Percentiles rank a stretch among this genome's conserved stretches.
Evolutionary conservation across 1,139 yeast genomes (phyloP).

Genomic region (Blastobotrys aristatus): DNA sequence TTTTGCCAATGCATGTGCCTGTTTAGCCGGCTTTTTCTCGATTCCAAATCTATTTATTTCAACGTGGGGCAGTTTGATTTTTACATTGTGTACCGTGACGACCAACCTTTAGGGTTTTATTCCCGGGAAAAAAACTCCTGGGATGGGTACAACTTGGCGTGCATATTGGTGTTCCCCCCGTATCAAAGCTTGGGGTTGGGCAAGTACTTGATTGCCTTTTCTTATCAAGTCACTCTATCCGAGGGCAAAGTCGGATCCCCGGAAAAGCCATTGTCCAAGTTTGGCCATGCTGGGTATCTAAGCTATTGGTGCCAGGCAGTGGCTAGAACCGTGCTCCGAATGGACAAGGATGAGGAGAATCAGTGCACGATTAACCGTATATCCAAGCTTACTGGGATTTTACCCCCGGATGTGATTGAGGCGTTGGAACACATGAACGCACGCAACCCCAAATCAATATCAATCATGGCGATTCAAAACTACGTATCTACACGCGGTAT

Average conservation of each 20-base stretch:
- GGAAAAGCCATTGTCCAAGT: slow-evolving; percentile 81
- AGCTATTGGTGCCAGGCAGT: slow-evolving; percentile 68
- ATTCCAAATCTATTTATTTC: slow-evolving; percentile 83
- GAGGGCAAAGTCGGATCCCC: slow-evolving; percentile 73
- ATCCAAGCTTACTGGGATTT: slow-evolving; percentile 59
- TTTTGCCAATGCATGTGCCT: slow-evolving; percentile 80
- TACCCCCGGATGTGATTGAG: slow-evolving; percentile 61
- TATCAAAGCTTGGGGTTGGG: slow-evolving; percentile 79
- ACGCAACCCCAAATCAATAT: slow-evolving; percentile 14
- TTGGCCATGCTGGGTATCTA: slow-evolving; percentile 68
- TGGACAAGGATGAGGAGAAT: neutral
- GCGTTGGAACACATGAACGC: slow-evolving; percentile 55
- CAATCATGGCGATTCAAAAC: slow-evolving; percentile 13
- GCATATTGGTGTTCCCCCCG: slow-evolving; percentile 88
- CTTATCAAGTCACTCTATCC: slow-evolving; percentile 62
- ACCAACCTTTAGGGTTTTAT: slow-evolving; percentile 67
- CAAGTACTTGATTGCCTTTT: slow-evolving; percentile 71
- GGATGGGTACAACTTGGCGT: slow-evolving; percentile 83
- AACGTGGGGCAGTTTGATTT: slow-evolving; percentile 75
- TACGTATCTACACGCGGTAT: slow-evolving; percentile 16
- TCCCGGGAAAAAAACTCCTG: slow-evolving; percentile 82
- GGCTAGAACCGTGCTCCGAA: slow-evolving; percentile 35
- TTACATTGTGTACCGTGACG: slow-evolving; percentile 46
- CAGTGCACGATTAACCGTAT: slow-evolving; percentile 38
- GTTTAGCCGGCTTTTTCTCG: slow-evolving; percentile 84